phyloP scores from a whole-genome alignment of 2,329 filamentous ascomycete genomes.

The Penicillium janthinellum region DNA sequence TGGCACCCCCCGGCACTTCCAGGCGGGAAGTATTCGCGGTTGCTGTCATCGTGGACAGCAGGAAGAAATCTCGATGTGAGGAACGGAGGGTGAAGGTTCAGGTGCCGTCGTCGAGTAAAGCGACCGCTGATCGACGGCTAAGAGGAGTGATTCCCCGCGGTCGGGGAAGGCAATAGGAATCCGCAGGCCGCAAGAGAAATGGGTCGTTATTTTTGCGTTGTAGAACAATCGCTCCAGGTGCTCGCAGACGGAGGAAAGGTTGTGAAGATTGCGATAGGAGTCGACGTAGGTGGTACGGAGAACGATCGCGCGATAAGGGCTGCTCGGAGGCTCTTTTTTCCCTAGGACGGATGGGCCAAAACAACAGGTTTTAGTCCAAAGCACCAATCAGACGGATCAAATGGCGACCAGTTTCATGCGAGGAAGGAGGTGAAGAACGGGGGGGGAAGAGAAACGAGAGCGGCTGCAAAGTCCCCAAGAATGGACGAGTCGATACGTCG shows the following conservation, averaged over 20 bases:
- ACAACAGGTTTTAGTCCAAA: conserved; percentile 13
- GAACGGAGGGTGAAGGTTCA: conserved; percentile 13
- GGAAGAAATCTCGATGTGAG: conserved; percentile 11
- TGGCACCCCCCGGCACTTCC: conserved; percentile 27
- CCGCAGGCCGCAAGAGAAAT: conserved; percentile 10
- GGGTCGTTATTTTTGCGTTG: neutral
- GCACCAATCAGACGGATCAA: conserved; percentile 15
- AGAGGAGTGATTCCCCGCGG: conserved; percentile 42
- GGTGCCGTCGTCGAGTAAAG: conserved; percentile 43
- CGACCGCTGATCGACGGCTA: conserved; percentile 50
- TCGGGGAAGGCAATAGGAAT: conserved; percentile 33
- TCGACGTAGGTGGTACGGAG: conserved; percentile 7
- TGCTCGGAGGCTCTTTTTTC: conserved; percentile 24
- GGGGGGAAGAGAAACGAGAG: conserved; percentile 6
- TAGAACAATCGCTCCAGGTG: conserved; percentile 2
- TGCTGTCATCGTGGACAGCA: conserved; percentile 37
- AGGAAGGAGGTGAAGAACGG: conserved; percentile 1
- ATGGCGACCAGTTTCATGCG: conserved; percentile 5
- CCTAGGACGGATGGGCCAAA: conserved; percentile 13
- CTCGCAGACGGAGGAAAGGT: neutral
- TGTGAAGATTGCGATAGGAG: conserved; percentile 8
- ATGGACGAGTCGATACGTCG: conserved; percentile 2
- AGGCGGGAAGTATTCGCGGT: conserved; percentile 35
- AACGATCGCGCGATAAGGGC: conserved; percentile 27
- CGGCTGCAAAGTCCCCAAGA: conserved; percentile 12